Conservation (phyloP, 305 asterid species). For the Fraxinus velutina region DNA sequence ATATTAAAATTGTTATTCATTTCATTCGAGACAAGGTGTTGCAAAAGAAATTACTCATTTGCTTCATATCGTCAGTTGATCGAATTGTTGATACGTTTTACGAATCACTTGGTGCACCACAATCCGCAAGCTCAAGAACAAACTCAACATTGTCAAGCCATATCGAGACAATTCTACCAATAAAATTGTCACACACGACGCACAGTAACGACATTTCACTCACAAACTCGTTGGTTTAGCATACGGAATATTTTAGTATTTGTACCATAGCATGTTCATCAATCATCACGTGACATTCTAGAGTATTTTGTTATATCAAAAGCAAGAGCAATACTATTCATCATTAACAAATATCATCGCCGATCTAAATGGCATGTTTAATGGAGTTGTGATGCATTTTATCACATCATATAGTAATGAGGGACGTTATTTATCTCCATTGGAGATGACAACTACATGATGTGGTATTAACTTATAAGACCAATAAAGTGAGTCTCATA, state of each 20-base stretch:
- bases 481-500: background rate
- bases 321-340: background rate
- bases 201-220: background rate
- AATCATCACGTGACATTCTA: background rate
- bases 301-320: background rate
- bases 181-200: background rate
- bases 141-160: background rate
- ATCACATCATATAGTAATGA: background rate
- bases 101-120: background rate
- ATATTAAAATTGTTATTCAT: background rate
- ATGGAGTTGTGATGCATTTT: background rate
- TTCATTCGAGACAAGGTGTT: background rate
- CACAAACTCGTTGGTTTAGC: background rate
- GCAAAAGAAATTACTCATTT: background rate
- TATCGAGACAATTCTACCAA: background rate
- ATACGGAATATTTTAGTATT: background rate
- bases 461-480: background rate
- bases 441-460: background rate
- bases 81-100: background rate
- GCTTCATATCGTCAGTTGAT: background rate
- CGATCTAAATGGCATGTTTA: background rate
- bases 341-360: background rate
- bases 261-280: background rate
- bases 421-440: background rate
- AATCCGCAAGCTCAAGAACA: background rate